Conservation (phyloP, 192 early-diverging fungal species). For the Coemansia sp. region DNA sequence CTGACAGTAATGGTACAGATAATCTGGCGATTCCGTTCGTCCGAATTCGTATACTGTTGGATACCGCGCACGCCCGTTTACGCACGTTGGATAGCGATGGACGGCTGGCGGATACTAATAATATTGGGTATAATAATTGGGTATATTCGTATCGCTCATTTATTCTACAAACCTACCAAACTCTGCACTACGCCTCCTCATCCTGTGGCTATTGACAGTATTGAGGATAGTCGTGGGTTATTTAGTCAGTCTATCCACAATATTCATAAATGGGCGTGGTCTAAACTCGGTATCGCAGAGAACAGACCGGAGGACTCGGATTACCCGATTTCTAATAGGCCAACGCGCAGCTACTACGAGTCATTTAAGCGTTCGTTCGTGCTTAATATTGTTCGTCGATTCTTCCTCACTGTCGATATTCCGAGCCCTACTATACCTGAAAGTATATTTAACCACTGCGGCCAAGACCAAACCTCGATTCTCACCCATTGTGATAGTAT, state of each 20-base stretch:
- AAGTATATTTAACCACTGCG: slow-evolving; percentile 42
- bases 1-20: slow-evolving; percentile 31
- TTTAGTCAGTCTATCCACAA: slow-evolving; percentile 51
- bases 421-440: slow-evolving; percentile 45
- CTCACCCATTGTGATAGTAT: slow-evolving; percentile 16
- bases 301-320: background rate
- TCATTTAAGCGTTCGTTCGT: slow-evolving; percentile 39
- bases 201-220: slow-evolving; percentile 27
- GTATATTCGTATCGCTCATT: slow-evolving; percentile 14
- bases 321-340: background rate
- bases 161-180: background rate
- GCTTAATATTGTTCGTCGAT: slow-evolving; percentile 30
- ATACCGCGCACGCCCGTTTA: slow-evolving; percentile 46
- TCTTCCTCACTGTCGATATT: slow-evolving; percentile 48
- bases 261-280: slow-evolving; percentile 41
- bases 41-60: slow-evolving; percentile 54
- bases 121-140: slow-evolving; percentile 14
- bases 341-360: slow-evolving; percentile 34
- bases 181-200: background rate
- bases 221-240: slow-evolving; percentile 15
- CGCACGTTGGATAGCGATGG: slow-evolving; percentile 51
- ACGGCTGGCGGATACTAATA: slow-evolving; percentile 37
- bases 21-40: slow-evolving; percentile 48
- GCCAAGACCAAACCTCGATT: background rate
- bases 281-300: slow-evolving; percentile 14